phyloP scores from a whole-genome alignment of 2,329 filamentous ascomycete genomes.

The Fusarium caatingaense region DNA sequence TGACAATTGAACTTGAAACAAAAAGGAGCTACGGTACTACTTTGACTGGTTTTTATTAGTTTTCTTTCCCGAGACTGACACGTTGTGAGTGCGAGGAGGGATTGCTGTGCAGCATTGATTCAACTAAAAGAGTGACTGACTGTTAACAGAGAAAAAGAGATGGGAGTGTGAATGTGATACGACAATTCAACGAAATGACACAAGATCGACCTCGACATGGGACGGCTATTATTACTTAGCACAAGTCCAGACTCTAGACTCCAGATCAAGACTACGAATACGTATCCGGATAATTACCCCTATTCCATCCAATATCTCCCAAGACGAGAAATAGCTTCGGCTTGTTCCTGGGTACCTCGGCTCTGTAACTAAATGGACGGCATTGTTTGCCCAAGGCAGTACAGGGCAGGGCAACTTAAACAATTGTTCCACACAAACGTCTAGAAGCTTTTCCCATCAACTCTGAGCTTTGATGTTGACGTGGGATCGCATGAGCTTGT shows the following conservation, averaged over 20 bases:
- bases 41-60: not conserved
- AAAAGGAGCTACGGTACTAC: constrained; percentile 6
- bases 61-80: constrained; percentile 12
- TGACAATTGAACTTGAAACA: constrained; percentile 30
- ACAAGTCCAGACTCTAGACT: not conserved
- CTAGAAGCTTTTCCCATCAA: constrained; percentile 20
- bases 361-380: not conserved
- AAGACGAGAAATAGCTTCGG: constrained; percentile 1
- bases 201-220: constrained; percentile 27
- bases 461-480: constrained; percentile 12
- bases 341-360: constrained; percentile 7
- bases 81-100: constrained; percentile 1
- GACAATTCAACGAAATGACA: constrained; percentile 12
- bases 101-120: constrained; percentile 2
- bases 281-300: constrained; percentile 21
- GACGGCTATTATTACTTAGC: constrained; percentile 10
- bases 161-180: not conserved
- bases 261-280: not conserved
- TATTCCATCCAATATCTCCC: constrained; percentile 1
- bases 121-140: not conserved
- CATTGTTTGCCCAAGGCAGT: not conserved
- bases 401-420: not conserved
- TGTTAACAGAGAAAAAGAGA: not conserved
- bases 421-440: constrained; percentile 20
- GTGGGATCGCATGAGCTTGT: constrained; percentile 33